A percentile compares a stretch with the other conserved stretches of the same genome.
phyloP scores from a whole-genome alignment of 2,329 filamentous ascomycete species.

The Alternaria solani region DNA sequence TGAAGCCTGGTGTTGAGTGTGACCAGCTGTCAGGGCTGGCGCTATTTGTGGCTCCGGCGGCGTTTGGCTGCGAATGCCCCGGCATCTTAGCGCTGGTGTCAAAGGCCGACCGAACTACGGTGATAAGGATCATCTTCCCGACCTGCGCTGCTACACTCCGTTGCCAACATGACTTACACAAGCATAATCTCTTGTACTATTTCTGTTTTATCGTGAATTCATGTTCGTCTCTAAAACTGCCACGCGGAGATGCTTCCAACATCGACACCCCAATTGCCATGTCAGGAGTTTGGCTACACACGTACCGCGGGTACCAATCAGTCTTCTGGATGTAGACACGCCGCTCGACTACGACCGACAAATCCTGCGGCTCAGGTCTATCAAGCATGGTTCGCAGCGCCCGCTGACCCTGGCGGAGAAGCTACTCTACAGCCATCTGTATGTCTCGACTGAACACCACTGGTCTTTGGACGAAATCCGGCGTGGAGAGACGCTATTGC shows the following conservation, averaged over 20 bases:
- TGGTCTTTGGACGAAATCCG: constrained; percentile 38
- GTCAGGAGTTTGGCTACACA: constrained; percentile 11
- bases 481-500: constrained; percentile 35
- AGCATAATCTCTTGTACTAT: background rate
- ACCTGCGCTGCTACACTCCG: background rate
- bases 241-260: background rate
- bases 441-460: constrained; percentile 26
- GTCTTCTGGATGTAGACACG: constrained; percentile 17
- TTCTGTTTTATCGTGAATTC: background rate
- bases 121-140: background rate
- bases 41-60: background rate
- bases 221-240: background rate
- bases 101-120: background rate
- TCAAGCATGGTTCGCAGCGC: constrained; percentile 18
- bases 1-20: background rate
- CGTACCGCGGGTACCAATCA: constrained; percentile 20
- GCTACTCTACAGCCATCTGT: constrained; percentile 10
- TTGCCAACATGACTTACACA: background rate
- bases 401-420: constrained; percentile 19
- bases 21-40: background rate
- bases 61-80: background rate
- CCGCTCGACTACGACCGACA: constrained; percentile 19
- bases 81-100: background rate
- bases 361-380: constrained; percentile 16
- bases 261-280: too few species aligned